phyloP scores from a whole-genome alignment of 805 yeast genomes.

The Cyberlindnera bimundalis region DNA sequence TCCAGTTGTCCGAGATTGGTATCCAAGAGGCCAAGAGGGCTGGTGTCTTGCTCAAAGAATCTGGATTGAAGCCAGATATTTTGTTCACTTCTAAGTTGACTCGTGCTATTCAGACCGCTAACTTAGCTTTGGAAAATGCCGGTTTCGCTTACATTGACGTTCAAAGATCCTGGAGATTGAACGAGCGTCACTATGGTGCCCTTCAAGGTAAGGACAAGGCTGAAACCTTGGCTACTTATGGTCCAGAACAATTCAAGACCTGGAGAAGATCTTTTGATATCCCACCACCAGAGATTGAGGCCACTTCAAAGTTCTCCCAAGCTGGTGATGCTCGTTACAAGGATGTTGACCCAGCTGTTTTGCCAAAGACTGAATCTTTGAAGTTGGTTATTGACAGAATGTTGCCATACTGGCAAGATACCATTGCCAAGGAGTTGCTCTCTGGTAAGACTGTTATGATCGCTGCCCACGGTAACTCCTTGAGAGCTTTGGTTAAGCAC shows the following conservation, averaged over 20 bases:
- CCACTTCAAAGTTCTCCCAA: conserved; percentile 79
- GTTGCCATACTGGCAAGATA: conserved; percentile 96
- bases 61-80: conserved; percentile 80
- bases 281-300: conserved; percentile 89
- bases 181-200: conserved; percentile 99
- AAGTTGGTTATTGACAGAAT: conserved; percentile 93
- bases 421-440: conserved; percentile 78
- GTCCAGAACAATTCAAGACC: conserved; percentile 89
- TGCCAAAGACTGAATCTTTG: conserved; percentile 94
- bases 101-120: conserved; percentile 96
- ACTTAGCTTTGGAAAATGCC: conserved; percentile 85
- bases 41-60: conserved; percentile 86
- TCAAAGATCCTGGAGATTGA: conserved; percentile 94
- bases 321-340: conserved; percentile 80
- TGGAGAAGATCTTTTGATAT: conserved; percentile 98
- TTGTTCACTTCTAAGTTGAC: conserved; percentile 87
- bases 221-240: conserved; percentile 80
- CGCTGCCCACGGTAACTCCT: conserved; percentile 98
- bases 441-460: conserved; percentile 86
- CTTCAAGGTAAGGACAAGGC: conserved; percentile 99
- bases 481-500: conserved; percentile 94
- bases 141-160: conserved; percentile 91
- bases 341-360: conserved; percentile 76
- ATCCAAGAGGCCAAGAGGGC: conserved; percentile 89
- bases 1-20: conserved; percentile 78